Conservation (phyloP, 139 green algal genomes). For the Edaphochlamys debaryana region DNA sequence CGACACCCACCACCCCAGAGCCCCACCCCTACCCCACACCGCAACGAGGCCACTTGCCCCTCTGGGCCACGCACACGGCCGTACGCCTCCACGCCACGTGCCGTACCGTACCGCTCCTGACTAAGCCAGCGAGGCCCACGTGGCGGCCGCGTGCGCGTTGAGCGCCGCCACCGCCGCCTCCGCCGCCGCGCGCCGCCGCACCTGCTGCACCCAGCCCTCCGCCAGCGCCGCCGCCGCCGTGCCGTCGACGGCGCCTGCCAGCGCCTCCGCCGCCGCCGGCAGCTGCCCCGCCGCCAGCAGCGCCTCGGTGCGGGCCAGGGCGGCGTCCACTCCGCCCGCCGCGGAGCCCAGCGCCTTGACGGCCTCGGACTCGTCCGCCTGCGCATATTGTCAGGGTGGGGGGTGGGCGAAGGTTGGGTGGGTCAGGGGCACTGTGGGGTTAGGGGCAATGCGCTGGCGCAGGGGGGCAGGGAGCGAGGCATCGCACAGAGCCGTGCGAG, state of each 20-base stretch:
- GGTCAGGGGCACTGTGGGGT: background rate
- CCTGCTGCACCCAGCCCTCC: conserved; percentile 19
- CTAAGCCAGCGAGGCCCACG: conserved; percentile 15
- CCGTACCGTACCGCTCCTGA: no score
- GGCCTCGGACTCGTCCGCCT: background rate
- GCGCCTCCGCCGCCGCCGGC: conserved; percentile 33
- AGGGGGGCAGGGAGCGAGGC: no score
- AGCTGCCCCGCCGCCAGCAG: conserved; percentile 30
- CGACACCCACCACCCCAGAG: no score
- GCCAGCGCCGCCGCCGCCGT: conserved; percentile 33
- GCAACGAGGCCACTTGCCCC: no score
- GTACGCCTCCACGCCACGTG: no score
- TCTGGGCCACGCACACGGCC: no score
- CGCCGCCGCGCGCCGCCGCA: conserved; percentile 16
- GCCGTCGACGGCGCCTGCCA: conserved; percentile 1
- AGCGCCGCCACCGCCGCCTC: conserved; percentile 39
- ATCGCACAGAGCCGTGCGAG: no score
- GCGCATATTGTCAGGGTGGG: background rate
- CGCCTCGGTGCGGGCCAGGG: conserved; percentile 19
- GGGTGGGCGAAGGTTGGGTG: background rate
- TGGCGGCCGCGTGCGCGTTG: conserved; percentile 36
- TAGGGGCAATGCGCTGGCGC: background rate
- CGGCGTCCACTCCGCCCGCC: conserved; percentile 25
- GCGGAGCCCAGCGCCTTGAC: background rate
- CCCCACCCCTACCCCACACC: no score